Base-by-base conservation (phyloP, 2,329 filamentous ascomycete genomes). In the Verticillium isaacii region DNA sequence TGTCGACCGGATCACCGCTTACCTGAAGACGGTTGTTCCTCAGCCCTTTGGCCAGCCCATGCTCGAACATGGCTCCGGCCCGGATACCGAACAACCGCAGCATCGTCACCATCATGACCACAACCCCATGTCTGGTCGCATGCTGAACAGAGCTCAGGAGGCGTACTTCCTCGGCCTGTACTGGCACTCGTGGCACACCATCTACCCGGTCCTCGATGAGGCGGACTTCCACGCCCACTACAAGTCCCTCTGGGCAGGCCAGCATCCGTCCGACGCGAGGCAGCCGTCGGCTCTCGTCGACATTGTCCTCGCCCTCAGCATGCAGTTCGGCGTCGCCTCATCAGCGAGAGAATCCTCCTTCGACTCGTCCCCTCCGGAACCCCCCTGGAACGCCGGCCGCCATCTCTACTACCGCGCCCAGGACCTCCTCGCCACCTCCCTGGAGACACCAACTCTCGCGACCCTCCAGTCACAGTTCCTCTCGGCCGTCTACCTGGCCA, bases 231-330 rank as follows among this genome's bases (percentile, higher is more conserved):
- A 71, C 57, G 71, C 71, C 9, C 73, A 81, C 60, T 80, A 81
- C 62, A 68, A 73, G 7, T 78, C 76, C 0, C 69, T 82, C 8
- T 80, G 77, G 75, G 19, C 45, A 9, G 17, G 45, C 5, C 19
- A 4, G n/a, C 45, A 50, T n/a, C 68, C 60, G 9, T 62, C 66
- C 12, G 60, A 62, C 9, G 62, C 60, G 7, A 73, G 82, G 7
- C 76, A 75, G 60, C 72, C 77, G 2, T 85, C 81, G 2, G 75
- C 82, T 1, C 72, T 85, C 0, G 78, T 82, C 1, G 82, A 85
- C 62, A 83, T 84, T 29, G 70, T 84, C 37, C 68, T 85, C 17
- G 82, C 82, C 0, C 61, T 84, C 11, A 81, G 78, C 63, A 79
- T 85, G 73, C 82, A 84, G 67, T 78, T 79, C 45, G 76, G 45